A percentile compares a stretch with the other conserved stretches of the same genome.
Evolutionary conservation across 441 rosid genomes (phyloP).

Genomic region (Geranium incanum): DNA sequence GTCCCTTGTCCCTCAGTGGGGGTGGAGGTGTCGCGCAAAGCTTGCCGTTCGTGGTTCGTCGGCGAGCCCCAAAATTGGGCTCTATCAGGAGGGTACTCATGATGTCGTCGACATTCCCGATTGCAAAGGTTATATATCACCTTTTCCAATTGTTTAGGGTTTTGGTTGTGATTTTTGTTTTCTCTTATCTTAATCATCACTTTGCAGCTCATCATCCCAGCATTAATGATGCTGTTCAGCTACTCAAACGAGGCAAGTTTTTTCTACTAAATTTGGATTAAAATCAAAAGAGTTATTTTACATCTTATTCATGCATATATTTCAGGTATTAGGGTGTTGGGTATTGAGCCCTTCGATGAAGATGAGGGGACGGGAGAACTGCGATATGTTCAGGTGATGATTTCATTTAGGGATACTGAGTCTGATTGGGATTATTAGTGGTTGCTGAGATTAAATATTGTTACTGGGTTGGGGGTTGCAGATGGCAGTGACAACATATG

Average conservation of each 20-base stretch:
- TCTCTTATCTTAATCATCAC: slow-evolving; percentile 17
- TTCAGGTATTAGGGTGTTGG: slow-evolving; percentile 58
- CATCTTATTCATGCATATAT: neutral
- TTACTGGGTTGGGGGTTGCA: slow-evolving; percentile 20
- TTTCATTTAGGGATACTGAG: neutral
- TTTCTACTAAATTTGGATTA: slow-evolving; percentile 9
- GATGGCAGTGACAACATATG: slow-evolving; percentile 91
- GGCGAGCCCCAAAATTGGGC: slow-evolving; percentile 58
- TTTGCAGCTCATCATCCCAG: slow-evolving; percentile 83
- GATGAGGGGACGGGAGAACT: slow-evolving; percentile 77
- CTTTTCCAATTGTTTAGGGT: neutral
- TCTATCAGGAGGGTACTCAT: slow-evolving; percentile 84
- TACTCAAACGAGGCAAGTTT: slow-evolving; percentile 35
- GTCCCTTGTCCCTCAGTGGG: slow-evolving; percentile 53
- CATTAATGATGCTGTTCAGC: slow-evolving; percentile 77
- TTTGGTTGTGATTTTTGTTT: neutral
- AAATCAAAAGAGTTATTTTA: neutral
- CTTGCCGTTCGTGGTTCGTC: slow-evolving; percentile 76
- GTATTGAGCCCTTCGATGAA: slow-evolving; percentile 67
- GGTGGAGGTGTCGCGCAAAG: slow-evolving; percentile 90
- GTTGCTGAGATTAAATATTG: neutral
- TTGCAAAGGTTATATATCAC: slow-evolving; percentile 52
- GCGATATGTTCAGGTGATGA: slow-evolving; percentile 77
- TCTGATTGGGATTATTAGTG: neutral
- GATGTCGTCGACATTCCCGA: slow-evolving; percentile 71